Evolutionary conservation across 805 yeast genomes (phyloP), one percentile per base, ranked within the genome.

Genomic region (Schwanniomyces pseudopolymorphus): DNA sequence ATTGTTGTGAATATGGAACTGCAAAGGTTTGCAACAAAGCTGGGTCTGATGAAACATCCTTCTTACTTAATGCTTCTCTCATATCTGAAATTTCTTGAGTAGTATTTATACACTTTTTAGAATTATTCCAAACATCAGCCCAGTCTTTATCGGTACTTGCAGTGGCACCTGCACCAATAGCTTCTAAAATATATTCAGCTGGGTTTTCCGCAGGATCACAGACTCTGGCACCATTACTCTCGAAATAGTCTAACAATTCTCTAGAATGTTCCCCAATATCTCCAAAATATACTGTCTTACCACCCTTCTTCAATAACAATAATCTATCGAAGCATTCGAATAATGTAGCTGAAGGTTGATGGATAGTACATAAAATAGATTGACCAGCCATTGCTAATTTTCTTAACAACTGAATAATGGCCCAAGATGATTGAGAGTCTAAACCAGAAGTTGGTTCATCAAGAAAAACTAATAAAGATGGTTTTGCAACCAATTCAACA

Each of bases 91-190:
- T 31, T 22, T 40, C 51, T 7, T 20, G 11, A 39, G 49, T 50
- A 3, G 51, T 42, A 2, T 25, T 51, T 24, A 37, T 40, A 44
- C 47, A 47, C 37, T 50, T 56, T 11, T 44, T 43, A 17, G 60
- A 50, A 11, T 61, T 64, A 7, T 51, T 53, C 94, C 94, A 86
- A 10, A 78, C 69, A 9, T 82, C 79, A 60, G 72, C 70, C 83
- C 87, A 86, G 61, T 86, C 84, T 42, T 75, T 77, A 27, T 65
- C 57, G n/a, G 76, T 78, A 45, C 69, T 58, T 3, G 89, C 84
- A 24, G 88, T 84, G 2, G 91, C 89, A 59, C 89, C 90, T 25
- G 91, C 91, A 48, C 92, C 92, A 61, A 86, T 83, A 47, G 81
- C 80, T 49, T 62, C 67, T 49, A 62, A 56, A 19, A 62, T 48